Percentiles rank a stretch among this genome's conserved stretches.
Evolutionary conservation across 805 yeast genomes (phyloP).

Genomic region (Candida wancherniae): DNA sequence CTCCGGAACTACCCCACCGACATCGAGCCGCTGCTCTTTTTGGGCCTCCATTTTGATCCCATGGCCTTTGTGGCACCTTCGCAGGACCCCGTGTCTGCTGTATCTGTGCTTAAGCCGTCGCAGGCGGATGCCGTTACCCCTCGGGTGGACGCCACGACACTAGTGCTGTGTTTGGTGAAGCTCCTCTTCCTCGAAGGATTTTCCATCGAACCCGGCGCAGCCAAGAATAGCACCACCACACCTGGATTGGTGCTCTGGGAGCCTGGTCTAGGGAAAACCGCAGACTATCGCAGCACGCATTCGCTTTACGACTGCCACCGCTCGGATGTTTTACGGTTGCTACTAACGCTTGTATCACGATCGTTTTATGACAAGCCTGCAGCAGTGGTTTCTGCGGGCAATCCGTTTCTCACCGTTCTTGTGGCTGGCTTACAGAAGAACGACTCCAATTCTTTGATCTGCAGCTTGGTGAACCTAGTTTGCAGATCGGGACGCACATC

Average conservation of each 20-base stretch:
- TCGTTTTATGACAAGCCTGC: constrained; percentile 49
- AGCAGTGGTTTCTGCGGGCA: constrained; percentile 46
- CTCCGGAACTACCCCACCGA: constrained; percentile 21
- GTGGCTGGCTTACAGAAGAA: constrained; percentile 47
- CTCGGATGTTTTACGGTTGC: constrained; percentile 57
- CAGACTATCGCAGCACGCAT: constrained; percentile 23
- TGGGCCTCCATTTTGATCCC: constrained; percentile 42
- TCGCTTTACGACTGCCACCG: constrained; percentile 54
- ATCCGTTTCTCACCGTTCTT: constrained; percentile 54
- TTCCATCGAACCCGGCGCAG: constrained; percentile 32
- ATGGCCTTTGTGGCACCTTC: constrained; percentile 3
- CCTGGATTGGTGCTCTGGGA: constrained; percentile 70
- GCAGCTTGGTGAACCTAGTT: constrained; percentile 64
- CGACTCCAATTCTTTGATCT: constrained; percentile 48
- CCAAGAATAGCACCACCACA: no score
- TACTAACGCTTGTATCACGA: constrained; percentile 58
- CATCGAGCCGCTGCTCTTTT: constrained; percentile 27
- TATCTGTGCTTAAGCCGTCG: neutral
- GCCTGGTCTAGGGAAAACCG: constrained; percentile 62
- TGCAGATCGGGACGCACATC: constrained; percentile 46
- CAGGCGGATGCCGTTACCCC: neutral
- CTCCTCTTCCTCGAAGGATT: constrained; percentile 56
- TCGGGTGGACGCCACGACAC: constrained; percentile 2
- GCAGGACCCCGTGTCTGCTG: no score
- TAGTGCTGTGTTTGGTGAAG: constrained; percentile 24